Percentiles rank a stretch among this genome's conserved stretches.
Evolutionary conservation across 2,329 filamentous ascomycete species (phyloP).

Genomic region (Pestalotiopsis sp.): DNA sequence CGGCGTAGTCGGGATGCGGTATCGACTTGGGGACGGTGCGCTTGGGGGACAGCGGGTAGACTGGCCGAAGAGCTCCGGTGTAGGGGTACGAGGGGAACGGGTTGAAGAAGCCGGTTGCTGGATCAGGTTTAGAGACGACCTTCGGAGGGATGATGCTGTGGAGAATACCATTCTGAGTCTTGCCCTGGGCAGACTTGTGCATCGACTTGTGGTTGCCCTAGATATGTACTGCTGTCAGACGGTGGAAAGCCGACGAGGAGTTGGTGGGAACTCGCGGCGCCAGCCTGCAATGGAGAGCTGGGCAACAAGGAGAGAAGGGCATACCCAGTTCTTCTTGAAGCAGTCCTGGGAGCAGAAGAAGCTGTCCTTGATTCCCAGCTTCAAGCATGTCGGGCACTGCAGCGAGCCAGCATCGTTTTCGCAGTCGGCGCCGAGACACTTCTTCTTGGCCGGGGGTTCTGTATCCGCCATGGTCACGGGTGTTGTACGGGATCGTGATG

Average conservation of each 20-base stretch:
- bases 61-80: conserved; percentile 80
- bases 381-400: conserved; percentile 94
- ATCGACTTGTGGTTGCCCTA: conserved; percentile 81
- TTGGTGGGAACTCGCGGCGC: neutral
- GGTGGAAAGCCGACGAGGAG: conserved; percentile 5
- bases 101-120: conserved; percentile 88
- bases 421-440: conserved; percentile 84
- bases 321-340: conserved; percentile 98
- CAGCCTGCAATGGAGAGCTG: conserved; percentile 7
- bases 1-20: conserved; percentile 83
- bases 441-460: conserved; percentile 60
- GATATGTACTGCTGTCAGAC: neutral
- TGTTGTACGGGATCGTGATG: neutral
- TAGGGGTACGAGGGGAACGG: conserved; percentile 88
- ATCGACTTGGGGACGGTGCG: conserved; percentile 80
- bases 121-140: conserved; percentile 87
- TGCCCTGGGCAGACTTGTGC: conserved; percentile 69
- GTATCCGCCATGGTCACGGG: conserved; percentile 43
- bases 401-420: conserved; percentile 82
- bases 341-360: conserved; percentile 98
- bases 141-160: conserved; percentile 76
- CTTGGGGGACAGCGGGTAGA: conserved; percentile 79
- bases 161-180: conserved; percentile 66
- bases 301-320: conserved; percentile 26
- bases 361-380: conserved; percentile 83